Percentiles rank a stretch among this genome's conserved stretches.
phyloP scores from a whole-genome alignment of 768 basidiomycete genomes.

The Pisolithus marmoratus region DNA sequence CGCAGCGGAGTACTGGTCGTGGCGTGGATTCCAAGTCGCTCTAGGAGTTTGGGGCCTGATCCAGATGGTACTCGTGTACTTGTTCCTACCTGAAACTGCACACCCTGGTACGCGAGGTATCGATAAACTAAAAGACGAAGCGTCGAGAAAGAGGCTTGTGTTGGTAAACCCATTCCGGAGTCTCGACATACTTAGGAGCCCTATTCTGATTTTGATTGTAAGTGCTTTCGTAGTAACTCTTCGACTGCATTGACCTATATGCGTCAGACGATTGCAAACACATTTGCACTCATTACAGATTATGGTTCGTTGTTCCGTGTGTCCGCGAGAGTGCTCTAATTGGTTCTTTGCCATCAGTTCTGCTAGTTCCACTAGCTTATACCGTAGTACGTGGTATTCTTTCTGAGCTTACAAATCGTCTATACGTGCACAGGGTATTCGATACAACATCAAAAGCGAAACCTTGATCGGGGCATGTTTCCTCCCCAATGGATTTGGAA shows the following conservation, averaged over 20 bases:
- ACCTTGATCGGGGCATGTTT: conserved; percentile 18
- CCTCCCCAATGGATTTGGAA: conserved; percentile 18
- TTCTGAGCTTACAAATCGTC: background rate
- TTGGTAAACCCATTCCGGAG: conserved; percentile 57
- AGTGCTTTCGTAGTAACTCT: conserved; percentile 16
- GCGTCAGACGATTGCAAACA: conserved; percentile 39
- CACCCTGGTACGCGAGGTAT: conserved; percentile 54
- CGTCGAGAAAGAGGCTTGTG: conserved; percentile 26
- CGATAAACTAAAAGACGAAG: conserved; percentile 32
- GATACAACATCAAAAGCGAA: conserved; percentile 20
- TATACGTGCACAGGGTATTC: conserved; percentile 34
- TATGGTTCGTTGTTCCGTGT: conserved; percentile 27
- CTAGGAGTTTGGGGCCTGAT: conserved; percentile 38
- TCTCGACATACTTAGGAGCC: conserved; percentile 49
- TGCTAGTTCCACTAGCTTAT: conserved; percentile 49
- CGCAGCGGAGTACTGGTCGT: conserved; percentile 55
- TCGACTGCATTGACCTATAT: conserved; percentile 27
- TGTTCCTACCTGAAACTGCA: conserved; percentile 62
- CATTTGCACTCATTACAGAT: conserved; percentile 21
- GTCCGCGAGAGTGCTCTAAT: background rate
- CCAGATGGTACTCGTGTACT: conserved; percentile 33
- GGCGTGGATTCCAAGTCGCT: conserved; percentile 52
- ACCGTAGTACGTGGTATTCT: conserved; percentile 46
- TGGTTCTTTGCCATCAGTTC: background rate
- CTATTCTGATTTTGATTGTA: conserved; percentile 52